A percentile compares a stretch with the other conserved stretches of the same genome.
These are phyloP conservation scores for Coemansia sp. DNA, from an alignment of 192 early-diverging fungal genomes.

Conservation along the genomic window DNA sequence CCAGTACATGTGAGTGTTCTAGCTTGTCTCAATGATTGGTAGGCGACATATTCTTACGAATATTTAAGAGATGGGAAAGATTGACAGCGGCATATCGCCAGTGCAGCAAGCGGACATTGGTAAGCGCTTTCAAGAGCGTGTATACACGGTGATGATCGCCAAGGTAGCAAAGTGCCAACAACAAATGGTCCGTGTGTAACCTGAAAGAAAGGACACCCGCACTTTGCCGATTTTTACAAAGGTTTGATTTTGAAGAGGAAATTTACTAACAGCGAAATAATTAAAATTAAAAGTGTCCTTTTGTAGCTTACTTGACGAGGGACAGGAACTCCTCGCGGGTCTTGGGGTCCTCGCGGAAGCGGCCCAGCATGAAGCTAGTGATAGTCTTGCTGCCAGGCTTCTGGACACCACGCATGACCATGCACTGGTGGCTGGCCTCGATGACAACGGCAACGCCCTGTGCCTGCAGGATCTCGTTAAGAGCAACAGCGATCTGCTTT, in stretches of 20 bases:
- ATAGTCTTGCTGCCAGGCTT: constrained; percentile 96
- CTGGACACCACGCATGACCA: constrained; percentile 97
- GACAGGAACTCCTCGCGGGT: constrained; percentile 97
- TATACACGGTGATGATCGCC: background rate
- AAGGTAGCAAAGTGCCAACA: background rate
- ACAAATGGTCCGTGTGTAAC: background rate
- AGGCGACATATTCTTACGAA: background rate
- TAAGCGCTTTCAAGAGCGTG: background rate
- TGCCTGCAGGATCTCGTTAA: constrained; percentile 91
- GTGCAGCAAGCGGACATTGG: background rate
- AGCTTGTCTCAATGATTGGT: background rate
- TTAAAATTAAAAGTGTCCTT: background rate
- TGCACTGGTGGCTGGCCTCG: constrained; percentile 95
- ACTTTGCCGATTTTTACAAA: background rate
- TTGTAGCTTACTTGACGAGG: constrained; percentile 58
- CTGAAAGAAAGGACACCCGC: background rate
- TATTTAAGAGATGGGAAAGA: background rate
- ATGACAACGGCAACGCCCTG: constrained; percentile 97
- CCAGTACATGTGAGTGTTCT: background rate
- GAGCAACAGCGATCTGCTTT: constrained; percentile 92
- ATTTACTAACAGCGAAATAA: background rate
- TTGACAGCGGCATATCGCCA: background rate
- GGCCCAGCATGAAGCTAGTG: constrained; percentile 94
- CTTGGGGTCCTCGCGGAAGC: constrained; percentile 87
- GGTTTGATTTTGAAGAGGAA: background rate